Evolutionary conservation across 2,329 filamentous ascomycete genomes (phyloP).

Genomic region (Apiospora koreana): DNA sequence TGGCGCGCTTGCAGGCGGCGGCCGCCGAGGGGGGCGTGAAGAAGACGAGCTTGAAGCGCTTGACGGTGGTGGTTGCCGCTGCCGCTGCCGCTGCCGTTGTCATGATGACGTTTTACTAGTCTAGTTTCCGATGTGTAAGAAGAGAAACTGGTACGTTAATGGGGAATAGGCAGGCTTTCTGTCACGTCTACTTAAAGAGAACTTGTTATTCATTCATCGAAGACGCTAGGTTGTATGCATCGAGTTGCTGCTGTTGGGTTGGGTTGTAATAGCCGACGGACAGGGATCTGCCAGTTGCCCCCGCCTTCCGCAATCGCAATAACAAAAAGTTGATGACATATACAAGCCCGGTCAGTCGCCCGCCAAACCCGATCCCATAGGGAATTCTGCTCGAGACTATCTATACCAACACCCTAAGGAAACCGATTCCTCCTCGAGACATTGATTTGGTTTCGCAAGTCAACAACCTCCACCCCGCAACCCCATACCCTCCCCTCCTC

Average conservation of each 20-base stretch:
- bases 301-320: neutral
- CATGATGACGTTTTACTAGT: too few species aligned
- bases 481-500: neutral
- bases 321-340: slow-evolving; percentile 7
- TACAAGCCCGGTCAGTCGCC: neutral
- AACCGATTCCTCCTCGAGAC: neutral
- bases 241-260: neutral
- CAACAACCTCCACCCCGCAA: too few species aligned
- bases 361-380: neutral
- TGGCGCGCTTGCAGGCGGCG: slow-evolving; percentile 52
- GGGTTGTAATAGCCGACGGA: neutral
- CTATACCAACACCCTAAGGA: neutral
- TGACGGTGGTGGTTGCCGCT: neutral
- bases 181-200: too few species aligned
- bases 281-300: neutral
- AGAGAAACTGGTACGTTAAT: too few species aligned
- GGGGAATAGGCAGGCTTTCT: too few species aligned
- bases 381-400: neutral
- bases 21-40: slow-evolving; percentile 47
- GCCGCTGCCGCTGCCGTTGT: neutral
- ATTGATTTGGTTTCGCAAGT: neutral
- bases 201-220: too few species aligned
- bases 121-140: neutral
- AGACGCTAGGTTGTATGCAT: too few species aligned
- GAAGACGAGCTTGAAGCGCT: slow-evolving; percentile 48